phyloP scores from a whole-genome alignment of 2,329 filamentous ascomycete species.

The Microascus cirrosus region DNA sequence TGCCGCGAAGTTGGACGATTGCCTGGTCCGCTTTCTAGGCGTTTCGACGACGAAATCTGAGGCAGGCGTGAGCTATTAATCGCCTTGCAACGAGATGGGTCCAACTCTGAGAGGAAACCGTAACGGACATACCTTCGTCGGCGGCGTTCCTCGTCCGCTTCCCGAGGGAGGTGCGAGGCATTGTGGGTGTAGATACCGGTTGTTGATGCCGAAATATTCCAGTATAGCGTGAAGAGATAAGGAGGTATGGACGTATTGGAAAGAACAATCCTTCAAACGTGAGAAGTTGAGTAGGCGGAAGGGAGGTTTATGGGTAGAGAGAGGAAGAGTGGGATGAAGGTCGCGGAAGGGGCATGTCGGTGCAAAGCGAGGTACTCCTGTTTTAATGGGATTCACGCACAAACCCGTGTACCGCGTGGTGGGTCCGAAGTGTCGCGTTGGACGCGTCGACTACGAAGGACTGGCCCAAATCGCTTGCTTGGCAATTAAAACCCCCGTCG shows the following conservation, averaged over 20 bases:
- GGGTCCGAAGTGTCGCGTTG: not conserved
- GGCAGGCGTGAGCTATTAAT: not conserved
- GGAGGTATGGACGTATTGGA: not conserved
- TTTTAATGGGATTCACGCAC: slow-evolving; percentile 1
- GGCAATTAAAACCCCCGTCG: slow-evolving; percentile 3
- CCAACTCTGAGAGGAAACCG: not conserved
- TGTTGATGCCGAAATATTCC: not conserved
- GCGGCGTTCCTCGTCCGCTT: slow-evolving; percentile 12
- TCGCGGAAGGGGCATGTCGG: not conserved
- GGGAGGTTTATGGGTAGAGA: not conserved
- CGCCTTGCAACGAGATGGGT: not conserved
- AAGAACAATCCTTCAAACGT: not conserved
- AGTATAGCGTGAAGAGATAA: not conserved
- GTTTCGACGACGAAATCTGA: slow-evolving; percentile 11
- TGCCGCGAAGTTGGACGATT: slow-evolving; percentile 42
- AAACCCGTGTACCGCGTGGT: slow-evolving; percentile 2
- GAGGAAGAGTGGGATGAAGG: not conserved
- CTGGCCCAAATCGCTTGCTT: not conserved
- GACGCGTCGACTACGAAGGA: slow-evolving; percentile 1
- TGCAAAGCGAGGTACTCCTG: not conserved
- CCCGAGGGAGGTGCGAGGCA: slow-evolving; percentile 12
- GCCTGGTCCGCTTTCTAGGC: slow-evolving; percentile 35
- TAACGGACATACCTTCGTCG: slow-evolving; percentile 10
- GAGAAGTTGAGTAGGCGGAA: not conserved
- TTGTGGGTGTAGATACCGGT: slow-evolving; percentile 4